Evolutionary conservation across 2,329 filamentous ascomycete species (phyloP).

Genomic region (Fusarium illudens): DNA sequence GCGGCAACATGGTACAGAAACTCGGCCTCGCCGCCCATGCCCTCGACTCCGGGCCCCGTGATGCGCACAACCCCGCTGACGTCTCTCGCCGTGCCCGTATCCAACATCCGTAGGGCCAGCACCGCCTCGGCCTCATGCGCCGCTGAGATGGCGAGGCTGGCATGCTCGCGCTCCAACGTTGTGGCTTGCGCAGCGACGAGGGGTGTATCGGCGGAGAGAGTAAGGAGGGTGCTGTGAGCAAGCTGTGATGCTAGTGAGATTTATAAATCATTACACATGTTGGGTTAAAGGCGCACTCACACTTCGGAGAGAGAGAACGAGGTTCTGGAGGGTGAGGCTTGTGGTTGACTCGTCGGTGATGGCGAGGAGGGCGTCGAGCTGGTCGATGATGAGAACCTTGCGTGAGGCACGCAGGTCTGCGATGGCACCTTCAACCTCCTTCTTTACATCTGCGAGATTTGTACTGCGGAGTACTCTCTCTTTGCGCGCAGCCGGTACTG

Average conservation of each 20-base stretch:
- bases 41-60: constrained; percentile 57
- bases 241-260: constrained; percentile 52
- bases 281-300: constrained; percentile 54
- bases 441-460: constrained; percentile 49
- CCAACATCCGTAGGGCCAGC: constrained; percentile 76
- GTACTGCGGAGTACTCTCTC: constrained; percentile 44
- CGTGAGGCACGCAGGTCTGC: constrained; percentile 44
- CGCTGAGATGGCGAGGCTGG: constrained; percentile 73
- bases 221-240: constrained; percentile 72
- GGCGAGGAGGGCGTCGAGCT: constrained; percentile 71
- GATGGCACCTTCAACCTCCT: constrained; percentile 52
- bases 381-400: constrained; percentile 71
- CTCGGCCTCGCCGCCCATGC: constrained; percentile 67
- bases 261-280: background rate
- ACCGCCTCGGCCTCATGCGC: constrained; percentile 80
- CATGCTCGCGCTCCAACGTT: constrained; percentile 73
- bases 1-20: constrained; percentile 81
- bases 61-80: constrained; percentile 88
- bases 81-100: constrained; percentile 89
- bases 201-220: constrained; percentile 76
- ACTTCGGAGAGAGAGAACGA: constrained; percentile 68
- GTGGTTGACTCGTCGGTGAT: constrained; percentile 57
- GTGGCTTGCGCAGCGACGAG: constrained; percentile 70
- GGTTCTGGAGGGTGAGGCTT: constrained; percentile 59
- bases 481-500: constrained; percentile 4